phyloP scores from a whole-genome alignment of 177 flowering plant species.

The Vitis hybrid region DNA sequence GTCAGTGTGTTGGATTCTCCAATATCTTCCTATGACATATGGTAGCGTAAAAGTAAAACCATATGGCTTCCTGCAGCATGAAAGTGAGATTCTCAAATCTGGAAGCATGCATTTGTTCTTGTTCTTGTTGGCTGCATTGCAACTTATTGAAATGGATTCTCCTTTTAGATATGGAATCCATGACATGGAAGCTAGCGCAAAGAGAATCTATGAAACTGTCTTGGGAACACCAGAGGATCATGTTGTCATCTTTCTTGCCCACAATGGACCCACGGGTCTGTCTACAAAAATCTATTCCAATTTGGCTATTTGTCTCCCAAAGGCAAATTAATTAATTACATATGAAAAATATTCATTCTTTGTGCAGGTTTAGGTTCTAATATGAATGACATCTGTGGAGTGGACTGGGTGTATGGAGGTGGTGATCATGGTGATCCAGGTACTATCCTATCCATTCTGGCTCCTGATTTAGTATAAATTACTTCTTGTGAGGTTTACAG shows the following conservation, averaged over 20 bases:
- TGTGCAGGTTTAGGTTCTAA: conserved; percentile 77
- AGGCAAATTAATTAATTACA: background rate
- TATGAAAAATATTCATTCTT: conserved; percentile 1
- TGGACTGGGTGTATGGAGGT: conserved; percentile 69
- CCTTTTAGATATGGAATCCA: conserved; percentile 62
- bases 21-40: background rate
- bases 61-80: background rate
- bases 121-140: background rate
- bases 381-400: conserved; percentile 77
- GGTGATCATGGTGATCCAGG: conserved; percentile 98
- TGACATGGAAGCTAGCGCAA: conserved; percentile 72
- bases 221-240: conserved; percentile 63
- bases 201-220: conserved; percentile 63
- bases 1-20: background rate
- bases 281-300: conserved; percentile 2
- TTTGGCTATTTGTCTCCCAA: conserved; percentile 2
- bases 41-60: background rate
- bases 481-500: background rate
- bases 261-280: conserved; percentile 91
- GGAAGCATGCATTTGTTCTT: background rate
- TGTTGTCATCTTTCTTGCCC: conserved; percentile 74
- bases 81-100: background rate
- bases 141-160: background rate
- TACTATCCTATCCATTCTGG: conserved; percentile 15
- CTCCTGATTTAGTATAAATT: background rate